Percentiles rank a stretch among this genome's conserved stretches.
These are phyloP conservation scores for Glycyrrhiza uralensis DNA, from an alignment of 306 rosid species.

Conservation along the genomic window DNA sequence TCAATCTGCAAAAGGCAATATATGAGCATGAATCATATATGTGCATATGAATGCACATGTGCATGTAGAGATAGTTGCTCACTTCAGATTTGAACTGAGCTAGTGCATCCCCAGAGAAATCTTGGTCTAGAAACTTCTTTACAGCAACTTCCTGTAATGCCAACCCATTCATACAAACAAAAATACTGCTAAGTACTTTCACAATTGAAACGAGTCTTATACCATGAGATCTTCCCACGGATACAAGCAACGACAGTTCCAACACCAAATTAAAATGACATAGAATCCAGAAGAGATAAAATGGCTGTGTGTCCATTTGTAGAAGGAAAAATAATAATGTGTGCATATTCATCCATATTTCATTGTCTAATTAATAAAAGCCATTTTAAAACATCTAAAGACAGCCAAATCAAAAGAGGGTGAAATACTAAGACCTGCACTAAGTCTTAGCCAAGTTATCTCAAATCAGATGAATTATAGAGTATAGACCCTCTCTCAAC, in stretches of 20 bases:
- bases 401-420: not conserved
- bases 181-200: constrained; percentile 4
- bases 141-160: constrained; percentile 91
- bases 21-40: constrained; percentile 17
- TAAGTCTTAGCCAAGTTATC: constrained; percentile 9
- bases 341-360: constrained; percentile 17
- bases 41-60: not conserved
- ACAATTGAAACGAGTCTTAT: not conserved
- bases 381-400: not conserved
- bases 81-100: constrained; percentile 93
- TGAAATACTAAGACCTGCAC: not conserved
- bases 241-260: constrained; percentile 12
- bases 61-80: constrained; percentile 34
- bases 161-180: constrained; percentile 31
- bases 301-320: constrained; percentile 1
- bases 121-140: constrained; percentile 97
- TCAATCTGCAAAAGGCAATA: constrained; percentile 64
- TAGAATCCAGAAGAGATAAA: not conserved
- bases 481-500: not conserved
- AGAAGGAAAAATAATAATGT: not conserved
- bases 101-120: constrained; percentile 90
- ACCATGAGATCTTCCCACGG: constrained; percentile 10
- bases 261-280: constrained; percentile 11
- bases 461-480: constrained; percentile 8
- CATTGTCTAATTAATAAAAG: not conserved